These are phyloP conservation scores for Acrocalymma vagum DNA, from an alignment of 2,329 filamentous ascomycete species.

Conservation along the genomic window DNA sequence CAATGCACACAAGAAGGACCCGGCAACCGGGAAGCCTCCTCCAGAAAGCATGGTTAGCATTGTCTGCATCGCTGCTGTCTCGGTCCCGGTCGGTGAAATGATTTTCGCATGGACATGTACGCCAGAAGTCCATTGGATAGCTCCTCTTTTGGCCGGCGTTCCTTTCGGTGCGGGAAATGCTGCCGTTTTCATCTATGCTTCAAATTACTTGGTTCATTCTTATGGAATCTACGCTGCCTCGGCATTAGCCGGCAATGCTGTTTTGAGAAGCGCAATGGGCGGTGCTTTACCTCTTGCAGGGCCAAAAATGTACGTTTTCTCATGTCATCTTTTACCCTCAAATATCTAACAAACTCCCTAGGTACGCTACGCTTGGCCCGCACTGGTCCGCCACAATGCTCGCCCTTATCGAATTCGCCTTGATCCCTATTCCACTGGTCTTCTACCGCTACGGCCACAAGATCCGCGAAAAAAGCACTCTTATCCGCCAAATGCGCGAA, in stretches of 20 bases:
- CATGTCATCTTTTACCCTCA: neutral
- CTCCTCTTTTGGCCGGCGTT: slow-evolving; percentile 79
- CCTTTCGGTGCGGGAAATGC: slow-evolving; percentile 82
- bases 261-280: slow-evolving; percentile 77
- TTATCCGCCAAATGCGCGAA: slow-evolving; percentile 60
- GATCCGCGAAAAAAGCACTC: slow-evolving; percentile 63
- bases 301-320: slow-evolving; percentile 62
- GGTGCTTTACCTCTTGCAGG: slow-evolving; percentile 81
- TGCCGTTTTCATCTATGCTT: slow-evolving; percentile 81
- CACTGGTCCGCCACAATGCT: slow-evolving; percentile 83
- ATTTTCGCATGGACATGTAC: slow-evolving; percentile 88
- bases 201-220: slow-evolving; percentile 79
- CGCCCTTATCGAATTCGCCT: slow-evolving; percentile 74
- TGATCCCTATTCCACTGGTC: slow-evolving; percentile 81
- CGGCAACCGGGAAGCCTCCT: slow-evolving; percentile 73
- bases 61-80: slow-evolving; percentile 78
- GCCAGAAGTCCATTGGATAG: slow-evolving; percentile 84
- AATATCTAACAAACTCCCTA: slow-evolving; percentile 8
- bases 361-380: slow-evolving; percentile 72
- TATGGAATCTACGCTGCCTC: slow-evolving; percentile 86
- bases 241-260: slow-evolving; percentile 80
- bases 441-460: slow-evolving; percentile 72
- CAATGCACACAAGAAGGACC: slow-evolving; percentile 77
- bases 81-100: slow-evolving; percentile 80
- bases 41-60: slow-evolving; percentile 85